A percentile compares a stretch with the other conserved stretches of the same genome.
Evolutionary conservation across 805 yeast genomes (phyloP).

Genomic region (Myxozyma mucilagina): DNA sequence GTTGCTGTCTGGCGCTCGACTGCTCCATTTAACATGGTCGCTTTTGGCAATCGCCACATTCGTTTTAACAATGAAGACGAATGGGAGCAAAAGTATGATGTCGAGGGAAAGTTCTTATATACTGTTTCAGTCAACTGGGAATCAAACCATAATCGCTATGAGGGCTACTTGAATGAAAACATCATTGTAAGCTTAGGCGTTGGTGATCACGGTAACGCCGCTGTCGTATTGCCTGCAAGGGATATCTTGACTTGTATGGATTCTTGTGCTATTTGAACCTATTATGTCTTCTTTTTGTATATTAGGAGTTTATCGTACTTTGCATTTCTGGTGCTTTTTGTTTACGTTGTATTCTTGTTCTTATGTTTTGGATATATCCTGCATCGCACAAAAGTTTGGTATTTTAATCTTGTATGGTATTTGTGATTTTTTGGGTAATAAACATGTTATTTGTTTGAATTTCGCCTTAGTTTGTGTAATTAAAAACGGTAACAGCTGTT

Average conservation of each 20-base stretch:
- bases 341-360: not conserved
- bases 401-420: too few relatives aligned
- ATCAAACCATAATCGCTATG: constrained; percentile 24
- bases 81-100: constrained; percentile 27
- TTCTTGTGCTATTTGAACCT: not conserved
- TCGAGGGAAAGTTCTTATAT: constrained; percentile 29
- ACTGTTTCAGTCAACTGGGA: constrained; percentile 31
- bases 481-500: too few relatives aligned
- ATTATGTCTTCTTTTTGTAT: not conserved
- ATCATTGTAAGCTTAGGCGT: constrained; percentile 24
- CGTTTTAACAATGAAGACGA: constrained; percentile 30
- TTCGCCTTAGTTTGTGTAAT: too few relatives aligned
- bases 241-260: constrained; percentile 24
- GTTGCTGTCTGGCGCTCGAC: constrained; percentile 26
- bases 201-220: constrained; percentile 31
- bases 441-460: too few relatives aligned
- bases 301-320: not conserved
- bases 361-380: not conserved
- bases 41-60: constrained; percentile 10
- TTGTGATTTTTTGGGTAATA: too few relatives aligned
- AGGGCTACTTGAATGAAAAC: constrained; percentile 30
- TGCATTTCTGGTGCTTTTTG: not conserved
- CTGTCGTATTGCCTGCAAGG: constrained; percentile 26
- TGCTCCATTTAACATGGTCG: constrained; percentile 28
- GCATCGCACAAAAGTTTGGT: too few relatives aligned